phyloP scores from a whole-genome alignment of 164 flowering plant genomes.

The Echeveria elegans region DNA sequence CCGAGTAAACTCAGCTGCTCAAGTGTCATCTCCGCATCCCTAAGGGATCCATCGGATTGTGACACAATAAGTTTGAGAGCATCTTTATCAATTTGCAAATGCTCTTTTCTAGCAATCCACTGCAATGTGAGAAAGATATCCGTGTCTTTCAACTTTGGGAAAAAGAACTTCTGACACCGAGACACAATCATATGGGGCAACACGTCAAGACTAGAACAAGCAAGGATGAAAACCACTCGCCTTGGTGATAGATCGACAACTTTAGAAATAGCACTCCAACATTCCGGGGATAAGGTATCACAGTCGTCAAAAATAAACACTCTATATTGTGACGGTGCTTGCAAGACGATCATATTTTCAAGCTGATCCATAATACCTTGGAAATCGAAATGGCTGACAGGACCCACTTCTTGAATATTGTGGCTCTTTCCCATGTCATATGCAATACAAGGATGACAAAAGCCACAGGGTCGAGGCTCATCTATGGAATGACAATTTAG shows the following conservation, averaged over 20 bases:
- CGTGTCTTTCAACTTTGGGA: conserved; percentile 91
- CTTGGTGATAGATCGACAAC: conserved; percentile 89
- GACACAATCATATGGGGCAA: conserved; percentile 86
- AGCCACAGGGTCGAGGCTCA: conserved; percentile 78
- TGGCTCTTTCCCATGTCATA: conserved; percentile 63
- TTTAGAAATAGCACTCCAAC: conserved; percentile 93
- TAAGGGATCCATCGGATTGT: conserved; percentile 89
- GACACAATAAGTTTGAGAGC: conserved; percentile 92
- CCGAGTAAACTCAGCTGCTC: conserved; percentile 98
- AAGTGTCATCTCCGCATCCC: conserved; percentile 98
- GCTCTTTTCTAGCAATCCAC: conserved; percentile 80
- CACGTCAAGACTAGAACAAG: conserved; percentile 74
- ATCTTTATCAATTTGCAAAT: conserved; percentile 75
- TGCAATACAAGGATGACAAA: conserved; percentile 73
- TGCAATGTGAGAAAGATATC: conserved; percentile 78
- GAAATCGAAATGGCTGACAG: conserved; percentile 67
- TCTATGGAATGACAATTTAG: conserved; percentile 75
- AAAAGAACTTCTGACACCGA: conserved; percentile 94
- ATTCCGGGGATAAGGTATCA: conserved; percentile 69
- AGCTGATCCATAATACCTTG: conserved; percentile 64
- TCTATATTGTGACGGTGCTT: conserved; percentile 47
- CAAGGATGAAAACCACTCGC: conserved; percentile 75
- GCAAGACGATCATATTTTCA: conserved; percentile 50
- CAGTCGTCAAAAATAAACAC: conserved; percentile 91
- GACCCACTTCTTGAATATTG: conserved; percentile 75